Evolutionary conservation across 306 rosid species (phyloP).

Genomic region (Citrullus amarus): DNA sequence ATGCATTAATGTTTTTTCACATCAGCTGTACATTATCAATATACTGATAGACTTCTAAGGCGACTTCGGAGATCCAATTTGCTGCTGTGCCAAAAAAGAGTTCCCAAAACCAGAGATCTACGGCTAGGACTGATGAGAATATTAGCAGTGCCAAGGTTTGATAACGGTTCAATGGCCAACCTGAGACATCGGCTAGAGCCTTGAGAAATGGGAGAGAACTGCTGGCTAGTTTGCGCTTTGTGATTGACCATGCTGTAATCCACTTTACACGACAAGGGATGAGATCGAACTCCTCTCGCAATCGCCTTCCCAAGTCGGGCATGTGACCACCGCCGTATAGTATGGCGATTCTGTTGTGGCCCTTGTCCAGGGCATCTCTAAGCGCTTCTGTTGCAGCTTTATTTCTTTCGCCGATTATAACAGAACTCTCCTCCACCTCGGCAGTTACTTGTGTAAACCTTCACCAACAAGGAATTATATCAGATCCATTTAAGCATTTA

Average conservation of each 20-base stretch:
- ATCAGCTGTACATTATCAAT: slow-evolving; percentile 37
- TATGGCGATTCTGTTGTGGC: slow-evolving; percentile 74
- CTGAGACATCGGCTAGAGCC: slow-evolving; percentile 58
- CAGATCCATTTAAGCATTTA: slow-evolving; percentile 12
- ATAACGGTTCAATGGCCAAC: slow-evolving; percentile 97
- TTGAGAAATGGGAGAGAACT: slow-evolving; percentile 74
- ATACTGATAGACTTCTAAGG: slow-evolving; percentile 28
- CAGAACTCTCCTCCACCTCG: slow-evolving; percentile 74
- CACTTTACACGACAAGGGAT: slow-evolving; percentile 57
- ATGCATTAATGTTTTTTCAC: slow-evolving; percentile 16
- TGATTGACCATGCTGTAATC: slow-evolving; percentile 86
- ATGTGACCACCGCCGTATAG: slow-evolving; percentile 98
- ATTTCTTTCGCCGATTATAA: slow-evolving; percentile 80
- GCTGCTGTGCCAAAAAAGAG: slow-evolving; percentile 65
- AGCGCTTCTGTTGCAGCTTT: slow-evolving; percentile 63
- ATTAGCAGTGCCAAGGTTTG: slow-evolving; percentile 90
- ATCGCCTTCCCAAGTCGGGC: slow-evolving; percentile 87
- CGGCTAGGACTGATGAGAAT: slow-evolving; percentile 71
- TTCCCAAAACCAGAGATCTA: slow-evolving; percentile 98
- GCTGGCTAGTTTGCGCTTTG: slow-evolving; percentile 33
- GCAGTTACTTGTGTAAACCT: slow-evolving; percentile 72
- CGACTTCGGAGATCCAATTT: slow-evolving; percentile 43
- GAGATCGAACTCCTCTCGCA: slow-evolving; percentile 73
- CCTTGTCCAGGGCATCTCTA: slow-evolving; percentile 41
- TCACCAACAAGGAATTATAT: slow-evolving; percentile 12